These are phyloP conservation scores for Scheffersomyces titani DNA, from an alignment of 1,139 yeast species.

Conservation along the genomic window DNA sequence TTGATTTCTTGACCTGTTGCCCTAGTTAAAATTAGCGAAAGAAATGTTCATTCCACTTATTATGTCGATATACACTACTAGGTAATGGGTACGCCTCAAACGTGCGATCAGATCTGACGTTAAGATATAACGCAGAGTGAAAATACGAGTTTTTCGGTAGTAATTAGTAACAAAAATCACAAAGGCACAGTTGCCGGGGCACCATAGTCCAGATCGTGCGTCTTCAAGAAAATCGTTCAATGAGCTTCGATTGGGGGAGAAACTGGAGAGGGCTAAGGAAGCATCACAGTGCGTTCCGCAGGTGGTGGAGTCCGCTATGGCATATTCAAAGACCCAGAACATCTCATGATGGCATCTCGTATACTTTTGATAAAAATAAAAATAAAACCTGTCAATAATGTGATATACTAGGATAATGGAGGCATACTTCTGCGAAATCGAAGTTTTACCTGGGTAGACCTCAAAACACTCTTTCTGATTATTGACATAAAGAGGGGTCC, in stretches of 20 bases:
- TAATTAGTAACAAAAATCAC: not conserved
- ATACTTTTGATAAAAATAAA: not conserved
- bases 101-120: not conserved
- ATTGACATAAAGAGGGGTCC: not conserved
- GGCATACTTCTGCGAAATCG: not conserved
- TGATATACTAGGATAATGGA: not conserved
- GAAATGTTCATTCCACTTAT: not conserved
- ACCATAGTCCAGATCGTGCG: not conserved
- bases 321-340: not conserved
- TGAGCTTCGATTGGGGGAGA: not conserved
- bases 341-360: not conserved
- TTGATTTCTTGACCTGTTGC: too few species aligned
- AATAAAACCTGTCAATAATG: not conserved
- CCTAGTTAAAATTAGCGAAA: too few species aligned
- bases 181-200: not conserved
- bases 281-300: not conserved
- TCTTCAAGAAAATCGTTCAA: not conserved
- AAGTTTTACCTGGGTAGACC: not conserved
- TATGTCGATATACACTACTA: not conserved
- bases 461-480: not conserved
- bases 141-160: not conserved
- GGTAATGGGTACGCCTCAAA: not conserved
- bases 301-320: not conserved
- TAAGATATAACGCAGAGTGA: not conserved
- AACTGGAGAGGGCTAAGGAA: not conserved